Conservation (phyloP, 2,329 filamentous ascomycete genomes). For the Cladosporium sp. region DNA sequence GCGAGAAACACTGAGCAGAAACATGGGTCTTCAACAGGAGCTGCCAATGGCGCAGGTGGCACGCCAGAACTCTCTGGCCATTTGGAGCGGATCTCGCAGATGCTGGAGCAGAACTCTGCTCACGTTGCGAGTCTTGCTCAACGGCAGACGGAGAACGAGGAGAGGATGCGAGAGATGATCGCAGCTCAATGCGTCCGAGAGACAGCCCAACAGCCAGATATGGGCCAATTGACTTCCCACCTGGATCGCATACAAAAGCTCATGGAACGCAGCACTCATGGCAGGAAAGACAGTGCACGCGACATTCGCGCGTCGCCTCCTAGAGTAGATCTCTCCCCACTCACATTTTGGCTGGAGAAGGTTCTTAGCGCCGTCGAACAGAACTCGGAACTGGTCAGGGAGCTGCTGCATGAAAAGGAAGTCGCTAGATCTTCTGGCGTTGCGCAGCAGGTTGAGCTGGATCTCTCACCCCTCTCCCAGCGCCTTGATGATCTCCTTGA, state of each 20-base stretch:
- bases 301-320: conserved; percentile 4
- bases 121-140: conserved; percentile 21
- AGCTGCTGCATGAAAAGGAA: conserved; percentile 18
- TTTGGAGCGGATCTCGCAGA: conserved; percentile 21
- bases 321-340: conserved; percentile 21
- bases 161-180: conserved; percentile 20
- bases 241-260: conserved; percentile 26
- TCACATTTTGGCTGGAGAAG: conserved; percentile 20
- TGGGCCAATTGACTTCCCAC: conserved; percentile 24
- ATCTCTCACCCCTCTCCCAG: conserved; percentile 17
- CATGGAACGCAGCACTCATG: conserved; percentile 19
- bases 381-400: conserved; percentile 22
- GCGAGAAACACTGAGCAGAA: background rate
- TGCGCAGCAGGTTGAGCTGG: conserved; percentile 6
- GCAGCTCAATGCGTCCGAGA: conserved; percentile 15
- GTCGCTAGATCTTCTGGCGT: background rate
- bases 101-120: conserved; percentile 22
- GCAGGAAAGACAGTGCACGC: conserved; percentile 17
- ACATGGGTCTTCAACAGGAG: background rate
- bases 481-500: conserved; percentile 20
- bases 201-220: conserved; percentile 18
- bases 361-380: conserved; percentile 26
- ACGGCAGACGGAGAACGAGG: conserved; percentile 25
- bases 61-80: conserved; percentile 18
- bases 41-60: background rate